These are phyloP conservation scores for Lecanicillium sp. DNA, from an alignment of 2,329 filamentous ascomycete species.

Conservation along the genomic window DNA sequence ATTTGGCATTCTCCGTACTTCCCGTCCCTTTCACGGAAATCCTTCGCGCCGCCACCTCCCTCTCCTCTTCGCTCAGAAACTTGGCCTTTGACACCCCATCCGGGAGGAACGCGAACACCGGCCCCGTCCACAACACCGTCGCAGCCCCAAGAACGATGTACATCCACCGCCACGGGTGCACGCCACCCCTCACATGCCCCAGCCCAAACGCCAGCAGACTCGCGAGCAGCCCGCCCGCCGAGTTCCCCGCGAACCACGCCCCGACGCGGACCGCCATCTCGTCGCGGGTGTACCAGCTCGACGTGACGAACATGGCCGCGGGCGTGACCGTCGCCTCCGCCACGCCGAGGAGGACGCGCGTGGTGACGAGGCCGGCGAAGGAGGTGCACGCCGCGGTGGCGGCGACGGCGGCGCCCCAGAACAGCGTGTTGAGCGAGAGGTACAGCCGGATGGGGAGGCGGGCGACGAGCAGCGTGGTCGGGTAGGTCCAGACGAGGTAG, in stretches of 20 bases:
- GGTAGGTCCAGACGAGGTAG: constrained; percentile 46
- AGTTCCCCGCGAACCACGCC: constrained; percentile 50
- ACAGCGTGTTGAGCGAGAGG: constrained; percentile 39
- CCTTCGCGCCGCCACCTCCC: constrained; percentile 39
- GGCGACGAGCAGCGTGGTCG: constrained; percentile 42
- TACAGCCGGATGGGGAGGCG: constrained; percentile 43
- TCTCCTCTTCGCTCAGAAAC: constrained; percentile 52
- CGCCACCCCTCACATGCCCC: constrained; percentile 42
- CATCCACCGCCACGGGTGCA: constrained; percentile 52
- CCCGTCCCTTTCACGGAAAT: constrained; percentile 47
- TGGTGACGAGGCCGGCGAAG: constrained; percentile 43
- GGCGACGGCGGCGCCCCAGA: constrained; percentile 45
- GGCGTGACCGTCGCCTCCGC: constrained; percentile 51
- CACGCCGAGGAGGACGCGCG: constrained; percentile 48
- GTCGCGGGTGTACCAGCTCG: constrained; percentile 51
- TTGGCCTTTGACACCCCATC: constrained; percentile 47
- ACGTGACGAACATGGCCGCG: constrained; percentile 49
- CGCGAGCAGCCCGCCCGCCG: constrained; percentile 41
- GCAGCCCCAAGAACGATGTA: constrained; percentile 47
- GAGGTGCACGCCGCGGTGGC: constrained; percentile 40
- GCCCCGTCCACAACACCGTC: constrained; percentile 46
- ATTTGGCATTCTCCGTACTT: constrained; percentile 40
- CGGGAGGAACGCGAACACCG: constrained; percentile 43
- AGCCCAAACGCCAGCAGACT: constrained; percentile 49
- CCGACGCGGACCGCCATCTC: constrained; percentile 49